These are phyloP conservation scores for Jimgerdemannia lactiflua DNA, from an alignment of 192 early-diverging fungal species.

Conservation along the genomic window DNA sequence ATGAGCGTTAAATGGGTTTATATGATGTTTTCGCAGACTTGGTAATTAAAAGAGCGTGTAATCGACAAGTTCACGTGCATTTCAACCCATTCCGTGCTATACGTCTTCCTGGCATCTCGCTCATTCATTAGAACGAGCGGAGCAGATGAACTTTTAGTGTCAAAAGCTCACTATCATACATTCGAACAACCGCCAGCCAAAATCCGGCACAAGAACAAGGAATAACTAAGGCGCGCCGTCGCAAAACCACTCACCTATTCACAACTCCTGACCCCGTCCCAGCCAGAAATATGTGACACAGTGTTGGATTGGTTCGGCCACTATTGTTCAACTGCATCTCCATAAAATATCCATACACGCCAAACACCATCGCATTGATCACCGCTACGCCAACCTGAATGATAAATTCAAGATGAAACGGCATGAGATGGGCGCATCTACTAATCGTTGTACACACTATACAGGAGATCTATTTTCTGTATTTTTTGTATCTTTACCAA, in stretches of 20 bases:
- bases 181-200: too few relatives aligned
- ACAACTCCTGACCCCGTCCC: conserved; percentile 50
- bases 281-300: conserved; percentile 48
- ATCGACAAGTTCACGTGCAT: too few relatives aligned
- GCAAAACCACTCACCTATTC: conserved; percentile 37
- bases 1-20: neutral
- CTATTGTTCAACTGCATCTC: conserved; percentile 40
- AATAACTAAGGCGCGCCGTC: neutral
- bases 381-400: conserved; percentile 47
- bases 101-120: too few relatives aligned
- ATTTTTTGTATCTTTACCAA: neutral
- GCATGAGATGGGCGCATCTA: neutral
- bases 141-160: too few relatives aligned
- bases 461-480: too few relatives aligned
- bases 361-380: conserved; percentile 55
- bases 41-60: too few relatives aligned
- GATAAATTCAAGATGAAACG: neutral
- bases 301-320: conserved; percentile 26
- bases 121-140: too few relatives aligned
- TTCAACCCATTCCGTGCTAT: too few relatives aligned
- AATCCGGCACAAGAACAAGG: neutral
- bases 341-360: conserved; percentile 48
- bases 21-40: too few relatives aligned
- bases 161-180: too few relatives aligned
- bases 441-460: neutral